Percentiles rank a stretch among this genome's conserved stretches.
Evolutionary conservation across 805 yeast genomes (phyloP).

Genomic region (Priceomyces fermenticarens): DNA sequence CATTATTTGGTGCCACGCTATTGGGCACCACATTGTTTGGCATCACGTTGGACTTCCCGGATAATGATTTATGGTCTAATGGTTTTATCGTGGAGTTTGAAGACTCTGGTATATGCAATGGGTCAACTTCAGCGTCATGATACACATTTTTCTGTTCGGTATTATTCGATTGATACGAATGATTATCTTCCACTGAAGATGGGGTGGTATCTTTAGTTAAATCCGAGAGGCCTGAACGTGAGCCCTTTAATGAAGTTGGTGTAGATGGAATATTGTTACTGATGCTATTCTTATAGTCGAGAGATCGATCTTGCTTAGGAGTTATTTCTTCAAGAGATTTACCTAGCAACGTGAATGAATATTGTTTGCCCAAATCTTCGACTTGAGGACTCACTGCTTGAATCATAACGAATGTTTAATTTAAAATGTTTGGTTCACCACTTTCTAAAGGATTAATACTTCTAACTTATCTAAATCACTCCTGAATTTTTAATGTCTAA

Average conservation of each 20-base stretch:
- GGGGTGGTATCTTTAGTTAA: constrained; percentile 25
- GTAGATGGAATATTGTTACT: constrained; percentile 17
- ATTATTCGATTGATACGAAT: constrained; percentile 1
- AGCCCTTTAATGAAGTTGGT: constrained; percentile 22
- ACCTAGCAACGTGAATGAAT: neutral
- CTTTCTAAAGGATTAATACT: neutral
- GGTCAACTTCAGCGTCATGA: constrained; percentile 1
- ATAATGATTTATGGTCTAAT: neutral
- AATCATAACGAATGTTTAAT: neutral
- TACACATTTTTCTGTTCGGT: neutral
- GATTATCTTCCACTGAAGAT: constrained; percentile 16
- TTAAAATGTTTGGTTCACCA: neutral
- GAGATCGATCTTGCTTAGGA: neutral
- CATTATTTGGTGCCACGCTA: too few species aligned
- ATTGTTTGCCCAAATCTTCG: neutral
- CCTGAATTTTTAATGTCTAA: too few species aligned
- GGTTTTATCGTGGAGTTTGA: constrained; percentile 2
- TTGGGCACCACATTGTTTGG: too few species aligned
- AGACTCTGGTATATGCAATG: constrained; percentile 5
- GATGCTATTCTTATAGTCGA: neutral
- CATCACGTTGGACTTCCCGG: too few species aligned
- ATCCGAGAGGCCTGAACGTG: constrained; percentile 21
- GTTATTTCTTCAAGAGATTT: neutral
- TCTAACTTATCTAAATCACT: too few species aligned
- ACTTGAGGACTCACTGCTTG: constrained; percentile 1